These are phyloP conservation scores for Berberis vulgaris DNA, from an alignment of 164 flowering plant species.

Conservation along the genomic window DNA sequence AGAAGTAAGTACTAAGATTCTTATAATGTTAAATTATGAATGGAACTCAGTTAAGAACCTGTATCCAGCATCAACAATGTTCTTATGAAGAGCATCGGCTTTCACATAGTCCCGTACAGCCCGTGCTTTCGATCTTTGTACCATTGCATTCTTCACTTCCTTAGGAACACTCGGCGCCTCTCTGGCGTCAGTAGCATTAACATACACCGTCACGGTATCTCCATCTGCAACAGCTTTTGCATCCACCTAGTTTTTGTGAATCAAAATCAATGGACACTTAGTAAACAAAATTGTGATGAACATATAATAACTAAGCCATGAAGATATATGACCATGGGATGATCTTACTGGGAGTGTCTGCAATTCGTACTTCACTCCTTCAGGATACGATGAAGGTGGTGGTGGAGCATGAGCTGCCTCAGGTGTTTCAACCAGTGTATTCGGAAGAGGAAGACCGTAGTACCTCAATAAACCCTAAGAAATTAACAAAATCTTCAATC, in stretches of 20 bases:
- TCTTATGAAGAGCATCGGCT: conserved; percentile 64
- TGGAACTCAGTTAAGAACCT: conserved; percentile 28
- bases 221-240: conserved; percentile 78
- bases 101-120: conserved; percentile 39
- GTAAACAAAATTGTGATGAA: background rate
- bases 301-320: background rate
- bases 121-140: conserved; percentile 50
- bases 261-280: background rate
- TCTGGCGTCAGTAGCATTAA: conserved; percentile 47
- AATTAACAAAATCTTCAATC: background rate
- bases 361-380: conserved; percentile 57
- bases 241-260: conserved; percentile 51
- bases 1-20: background rate
- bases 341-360: conserved; percentile 58
- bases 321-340: background rate
- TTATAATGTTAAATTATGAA: background rate
- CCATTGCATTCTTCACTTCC: conserved; percentile 42
- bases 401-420: background rate
- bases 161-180: conserved; percentile 57
- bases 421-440: conserved; percentile 25
- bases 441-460: conserved; percentile 72
- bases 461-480: conserved; percentile 64
- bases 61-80: conserved; percentile 57
- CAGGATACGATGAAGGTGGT: conserved; percentile 26
- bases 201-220: conserved; percentile 75